Evolutionary conservation across 1,284 basidiomycete species (phyloP), one percentile per base, ranked within the genome.

Genomic region (Volvariella volvacea): DNA sequence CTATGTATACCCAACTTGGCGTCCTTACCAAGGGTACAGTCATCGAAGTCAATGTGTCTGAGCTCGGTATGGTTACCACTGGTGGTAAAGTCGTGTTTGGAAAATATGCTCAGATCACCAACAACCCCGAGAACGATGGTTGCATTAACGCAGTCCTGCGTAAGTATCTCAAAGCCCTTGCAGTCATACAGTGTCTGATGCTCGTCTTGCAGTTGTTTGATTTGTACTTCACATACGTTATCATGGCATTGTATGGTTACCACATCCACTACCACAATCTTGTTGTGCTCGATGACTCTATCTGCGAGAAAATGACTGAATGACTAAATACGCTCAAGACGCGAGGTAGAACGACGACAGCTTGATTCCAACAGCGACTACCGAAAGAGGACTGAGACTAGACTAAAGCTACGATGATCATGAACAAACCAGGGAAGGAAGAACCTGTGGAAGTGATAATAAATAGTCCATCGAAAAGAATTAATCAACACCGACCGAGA

Each of bases 21-120:
- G 96, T 99, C 17, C 78, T 99, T 65, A 99, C 96, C 3, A 99
- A 99, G 66, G 96, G 96, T 51, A 99, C 96, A 4, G 87, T 99
- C 52, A 86, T 99, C 55, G 96, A 99, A 64, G 95, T 99, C 59
- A 99, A 99, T 61, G 95, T 95, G 15, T 92, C 89, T 41, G 94
- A 98, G 65, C 70, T 97, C 48, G 96, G 96, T 52, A 87, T 99
- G 81, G 96, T 99, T 44, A 99, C 96, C n/a, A 88, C 96, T 1
- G 94, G 95, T 44, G 96, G 96, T 53, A 99, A 99, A 64, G 82
- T 88, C 32, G 87, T 88, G 19, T 87, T 89, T 55, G 84, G 85
- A 62, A 92, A 97, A 68, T 97, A 96, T 57, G 94, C 94, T 1
- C 95, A 99, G 63, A 80, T 98, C 56, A 97, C 92, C 39, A 95